Conservation (phyloP, 352 stramenopile species). For the Globisporangium alternatum region DNA sequence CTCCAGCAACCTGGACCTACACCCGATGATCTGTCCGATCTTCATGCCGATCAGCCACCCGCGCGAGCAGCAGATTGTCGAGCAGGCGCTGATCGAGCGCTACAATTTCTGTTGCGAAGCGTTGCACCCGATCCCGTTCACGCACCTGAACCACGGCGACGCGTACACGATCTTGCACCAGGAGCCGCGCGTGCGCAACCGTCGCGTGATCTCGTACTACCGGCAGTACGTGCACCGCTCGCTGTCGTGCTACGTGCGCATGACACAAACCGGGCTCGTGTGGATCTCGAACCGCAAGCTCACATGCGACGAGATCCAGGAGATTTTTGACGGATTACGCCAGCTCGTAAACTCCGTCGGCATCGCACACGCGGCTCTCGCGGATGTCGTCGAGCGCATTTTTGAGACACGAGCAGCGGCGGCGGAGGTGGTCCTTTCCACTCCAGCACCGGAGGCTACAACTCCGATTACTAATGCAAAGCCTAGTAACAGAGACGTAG, state of each 20-base stretch:
- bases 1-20: constrained; percentile 74
- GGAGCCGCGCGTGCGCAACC: constrained; percentile 17
- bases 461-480: neutral
- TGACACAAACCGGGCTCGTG: constrained; percentile 73
- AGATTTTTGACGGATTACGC: constrained; percentile 61
- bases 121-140: constrained; percentile 29
- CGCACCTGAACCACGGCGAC: constrained; percentile 22
- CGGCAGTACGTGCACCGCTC: constrained; percentile 22
- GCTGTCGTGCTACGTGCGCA: constrained; percentile 20
- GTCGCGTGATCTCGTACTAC: constrained; percentile 21
- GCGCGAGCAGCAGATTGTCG: constrained; percentile 51
- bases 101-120: constrained; percentile 76
- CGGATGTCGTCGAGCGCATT: constrained; percentile 31
- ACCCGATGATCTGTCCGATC: constrained; percentile 74
- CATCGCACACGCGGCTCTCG: constrained; percentile 37
- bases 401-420: constrained; percentile 22
- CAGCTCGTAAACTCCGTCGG: constrained; percentile 48
- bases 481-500: neutral
- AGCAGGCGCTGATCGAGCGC: constrained; percentile 50
- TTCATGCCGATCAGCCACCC: constrained; percentile 55
- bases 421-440: neutral
- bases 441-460: constrained; percentile 2
- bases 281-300: constrained; percentile 84
- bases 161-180: constrained; percentile 16
- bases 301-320: constrained; percentile 62